A percentile compares a stretch with the other conserved stretches of the same genome.
Conservation (phyloP, 768 basidiomycete genomes). For the Amanita phalloides region DNA sequence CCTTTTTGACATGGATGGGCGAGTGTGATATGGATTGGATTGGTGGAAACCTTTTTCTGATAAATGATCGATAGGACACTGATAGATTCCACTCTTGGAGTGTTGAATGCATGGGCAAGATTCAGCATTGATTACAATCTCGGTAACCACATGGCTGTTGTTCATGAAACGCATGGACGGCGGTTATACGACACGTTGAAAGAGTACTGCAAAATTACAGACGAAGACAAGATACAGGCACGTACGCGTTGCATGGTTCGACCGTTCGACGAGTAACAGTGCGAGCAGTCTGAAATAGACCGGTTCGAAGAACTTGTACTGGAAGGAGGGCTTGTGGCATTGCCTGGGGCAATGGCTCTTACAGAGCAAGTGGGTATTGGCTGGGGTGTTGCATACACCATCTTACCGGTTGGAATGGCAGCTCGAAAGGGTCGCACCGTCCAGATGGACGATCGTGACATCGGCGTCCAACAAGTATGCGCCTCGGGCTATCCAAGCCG, state of each 20-base stretch:
- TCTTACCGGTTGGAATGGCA: not conserved
- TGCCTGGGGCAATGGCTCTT: constrained; percentile 57
- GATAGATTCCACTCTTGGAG: constrained; percentile 78
- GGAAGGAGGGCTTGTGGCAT: constrained; percentile 44
- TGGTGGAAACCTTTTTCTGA: not conserved
- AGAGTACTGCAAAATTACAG: constrained; percentile 53
- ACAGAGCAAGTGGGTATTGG: constrained; percentile 34
- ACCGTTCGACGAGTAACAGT: not conserved
- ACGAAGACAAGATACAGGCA: constrained; percentile 48
- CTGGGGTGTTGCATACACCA: not conserved
- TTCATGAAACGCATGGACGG: constrained; percentile 64
- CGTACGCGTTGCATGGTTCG: constrained; percentile 9
- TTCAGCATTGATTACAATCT: constrained; percentile 56
- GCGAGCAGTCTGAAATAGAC: constrained; percentile 47
- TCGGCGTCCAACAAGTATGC: constrained; percentile 74
- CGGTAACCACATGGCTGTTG: constrained; percentile 32
- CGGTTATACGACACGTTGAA: constrained; percentile 66
- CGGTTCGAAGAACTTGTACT: constrained; percentile 75
- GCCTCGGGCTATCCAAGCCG: constrained; percentile 50
- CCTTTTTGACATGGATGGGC: constrained; percentile 68
- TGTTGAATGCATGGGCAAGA: constrained; percentile 65
- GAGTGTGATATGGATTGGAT: constrained; percentile 9
- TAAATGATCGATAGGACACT: constrained; percentile 37
- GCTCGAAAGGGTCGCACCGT: constrained; percentile 17
- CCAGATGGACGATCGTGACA: constrained; percentile 77